Conservation (phyloP, 257 asterid species). For the Forsythia viridissima region DNA sequence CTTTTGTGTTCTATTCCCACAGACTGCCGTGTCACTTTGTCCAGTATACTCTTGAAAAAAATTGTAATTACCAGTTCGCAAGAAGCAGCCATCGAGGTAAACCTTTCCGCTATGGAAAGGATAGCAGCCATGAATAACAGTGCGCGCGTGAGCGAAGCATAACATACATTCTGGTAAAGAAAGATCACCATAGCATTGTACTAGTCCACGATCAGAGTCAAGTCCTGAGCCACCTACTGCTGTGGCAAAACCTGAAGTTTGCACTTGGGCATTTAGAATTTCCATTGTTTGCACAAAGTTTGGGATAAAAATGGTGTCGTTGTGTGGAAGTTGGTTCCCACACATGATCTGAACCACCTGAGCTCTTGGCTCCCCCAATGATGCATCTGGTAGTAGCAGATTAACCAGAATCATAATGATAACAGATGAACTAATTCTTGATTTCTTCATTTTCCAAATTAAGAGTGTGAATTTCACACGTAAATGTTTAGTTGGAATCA, state of each 20-base stretch:
- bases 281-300: slow-evolving; percentile 18
- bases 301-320: neutral
- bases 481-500: neutral
- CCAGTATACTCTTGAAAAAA: slow-evolving; percentile 35
- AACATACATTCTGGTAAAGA: slow-evolving; percentile 24
- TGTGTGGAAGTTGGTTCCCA: neutral
- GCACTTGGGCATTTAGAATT: neutral
- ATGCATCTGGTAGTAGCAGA: slow-evolving; percentile 17
- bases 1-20: slow-evolving; percentile 53
- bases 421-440: neutral
- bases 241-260: slow-evolving; percentile 15
- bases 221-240: slow-evolving; percentile 23
- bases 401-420: neutral
- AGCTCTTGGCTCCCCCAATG: slow-evolving; percentile 29
- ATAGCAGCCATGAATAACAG: slow-evolving; percentile 14
- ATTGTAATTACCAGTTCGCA: slow-evolving; percentile 23
- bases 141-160: slow-evolving; percentile 33
- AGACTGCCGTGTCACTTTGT: slow-evolving; percentile 42
- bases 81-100: slow-evolving; percentile 36
- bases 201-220: slow-evolving; percentile 18
- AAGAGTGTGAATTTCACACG: neutral
- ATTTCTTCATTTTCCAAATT: neutral
- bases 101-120: slow-evolving; percentile 11
- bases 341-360: slow-evolving; percentile 21
- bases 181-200: slow-evolving; percentile 38